phyloP scores from a whole-genome alignment of 192 early-diverging fungal genomes.

The Coemansia asiatica region DNA sequence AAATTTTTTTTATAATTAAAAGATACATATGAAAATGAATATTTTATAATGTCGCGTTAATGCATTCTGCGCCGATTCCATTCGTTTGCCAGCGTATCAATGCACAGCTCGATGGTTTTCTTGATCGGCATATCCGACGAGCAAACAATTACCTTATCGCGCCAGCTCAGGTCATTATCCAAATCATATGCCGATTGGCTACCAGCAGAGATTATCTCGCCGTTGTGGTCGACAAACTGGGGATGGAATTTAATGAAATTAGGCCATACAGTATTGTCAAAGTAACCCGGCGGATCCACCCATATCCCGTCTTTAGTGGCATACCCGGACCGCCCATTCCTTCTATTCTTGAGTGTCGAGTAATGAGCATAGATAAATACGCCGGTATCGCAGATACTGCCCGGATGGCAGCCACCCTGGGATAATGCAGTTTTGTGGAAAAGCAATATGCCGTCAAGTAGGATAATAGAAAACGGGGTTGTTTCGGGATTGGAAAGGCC shows the following conservation, averaged over 20 bases:
- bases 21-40: too few relatives aligned
- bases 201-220: conserved; percentile 7
- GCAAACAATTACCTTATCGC: conserved; percentile 21
- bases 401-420: conserved; percentile 40
- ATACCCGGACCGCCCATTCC: conserved; percentile 68
- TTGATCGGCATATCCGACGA: conserved; percentile 31
- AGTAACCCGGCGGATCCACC: conserved; percentile 75
- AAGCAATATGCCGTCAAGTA: conserved; percentile 79
- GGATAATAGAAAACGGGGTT: conserved; percentile 30
- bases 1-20: too few relatives aligned
- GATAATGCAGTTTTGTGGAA: conserved; percentile 53
- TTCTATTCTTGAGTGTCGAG: conserved; percentile 61
- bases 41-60: too few relatives aligned
- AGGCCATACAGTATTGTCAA: conserved; percentile 77
- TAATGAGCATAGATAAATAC: conserved; percentile 60
- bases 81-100: neutral
- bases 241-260: conserved; percentile 57
- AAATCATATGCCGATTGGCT: too few relatives aligned
- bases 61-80: neutral
- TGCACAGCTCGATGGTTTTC: neutral
- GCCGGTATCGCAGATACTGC: conserved; percentile 20
- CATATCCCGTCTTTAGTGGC: conserved; percentile 77
- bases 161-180: neutral
- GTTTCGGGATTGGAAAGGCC: conserved; percentile 9
- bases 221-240: conserved; percentile 17